Percentiles rank a stretch among this genome's conserved stretches.
These are phyloP conservation scores for Diutina ranongensis DNA, from an alignment of 1,139 yeast species.

Conservation along the genomic window DNA sequence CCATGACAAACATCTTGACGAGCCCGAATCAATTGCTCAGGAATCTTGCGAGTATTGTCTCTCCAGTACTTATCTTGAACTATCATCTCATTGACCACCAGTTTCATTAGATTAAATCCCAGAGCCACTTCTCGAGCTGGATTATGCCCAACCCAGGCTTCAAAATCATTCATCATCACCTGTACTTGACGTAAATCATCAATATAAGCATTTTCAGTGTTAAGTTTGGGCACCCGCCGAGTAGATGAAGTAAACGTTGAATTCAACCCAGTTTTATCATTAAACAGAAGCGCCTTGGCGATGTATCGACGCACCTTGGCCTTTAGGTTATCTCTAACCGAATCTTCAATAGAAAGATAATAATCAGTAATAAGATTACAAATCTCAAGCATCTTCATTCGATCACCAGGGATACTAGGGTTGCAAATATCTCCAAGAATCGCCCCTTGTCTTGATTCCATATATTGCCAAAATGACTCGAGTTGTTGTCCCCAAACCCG, in stretches of 20 bases:
- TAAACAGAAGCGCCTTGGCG: conserved; percentile 1
- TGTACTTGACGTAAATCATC: not conserved
- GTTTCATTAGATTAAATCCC: not conserved
- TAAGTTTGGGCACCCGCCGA: not conserved
- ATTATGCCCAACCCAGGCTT: not conserved
- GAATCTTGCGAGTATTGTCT: not conserved
- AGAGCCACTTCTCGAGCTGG: not conserved
- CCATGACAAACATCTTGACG: not conserved
- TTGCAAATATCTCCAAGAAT: not conserved
- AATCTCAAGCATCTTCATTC: conserved; percentile 2
- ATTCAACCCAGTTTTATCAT: conserved; percentile 1
- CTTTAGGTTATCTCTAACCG: not conserved
- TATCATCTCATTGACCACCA: not conserved
- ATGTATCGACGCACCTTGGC: not conserved
- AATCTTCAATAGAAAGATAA: not conserved
- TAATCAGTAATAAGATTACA: not conserved
- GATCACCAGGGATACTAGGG: not conserved
- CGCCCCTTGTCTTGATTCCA: not conserved
- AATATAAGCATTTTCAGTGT: not conserved
- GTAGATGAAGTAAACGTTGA: not conserved
- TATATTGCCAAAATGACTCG: conserved; percentile 1
- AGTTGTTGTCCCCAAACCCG: not conserved
- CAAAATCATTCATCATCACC: not conserved
- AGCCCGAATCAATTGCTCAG: not conserved
- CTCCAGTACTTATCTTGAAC: not conserved